Percentiles rank a stretch among this genome's conserved stretches.
Conservation (phyloP, 2,329 filamentous ascomycete genomes). For the Westerdykella sp. region DNA sequence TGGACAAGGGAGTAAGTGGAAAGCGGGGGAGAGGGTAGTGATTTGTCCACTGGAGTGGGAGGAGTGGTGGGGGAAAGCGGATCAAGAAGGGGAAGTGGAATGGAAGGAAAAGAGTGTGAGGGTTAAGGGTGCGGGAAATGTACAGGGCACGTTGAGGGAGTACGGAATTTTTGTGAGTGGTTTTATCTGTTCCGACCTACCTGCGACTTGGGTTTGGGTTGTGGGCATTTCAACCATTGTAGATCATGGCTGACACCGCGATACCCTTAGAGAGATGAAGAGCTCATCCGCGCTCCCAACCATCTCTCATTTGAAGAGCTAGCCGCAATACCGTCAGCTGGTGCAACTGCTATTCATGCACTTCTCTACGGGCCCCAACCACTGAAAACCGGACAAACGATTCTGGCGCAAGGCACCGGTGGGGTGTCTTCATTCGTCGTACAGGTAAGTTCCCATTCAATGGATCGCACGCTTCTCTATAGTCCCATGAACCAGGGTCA, state of each 20-base stretch:
- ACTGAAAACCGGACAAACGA: constrained; percentile 2
- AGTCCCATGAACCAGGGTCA: constrained; percentile 13
- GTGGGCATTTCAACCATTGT: too few species aligned
- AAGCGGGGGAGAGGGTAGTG: background rate
- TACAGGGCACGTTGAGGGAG: constrained; percentile 8
- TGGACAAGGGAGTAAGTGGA: constrained; percentile 4
- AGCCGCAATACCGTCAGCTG: constrained; percentile 4
- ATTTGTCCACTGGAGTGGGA: constrained; percentile 1
- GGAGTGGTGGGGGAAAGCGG: background rate
- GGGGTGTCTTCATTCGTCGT: constrained; percentile 8
- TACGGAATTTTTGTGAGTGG: constrained; percentile 9
- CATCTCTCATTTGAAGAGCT: constrained; percentile 7
- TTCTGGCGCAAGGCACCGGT: constrained; percentile 4
- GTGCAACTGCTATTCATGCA: constrained; percentile 7
- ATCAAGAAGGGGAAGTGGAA: background rate
- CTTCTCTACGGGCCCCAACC: constrained; percentile 5
- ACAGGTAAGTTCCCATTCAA: background rate
- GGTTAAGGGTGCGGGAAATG: constrained; percentile 5
- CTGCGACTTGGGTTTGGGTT: too few species aligned
- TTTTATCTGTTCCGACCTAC: background rate
- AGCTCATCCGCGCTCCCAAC: constrained; percentile 7
- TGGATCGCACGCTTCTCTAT: constrained; percentile 10
- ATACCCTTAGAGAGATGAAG: constrained; percentile 1
- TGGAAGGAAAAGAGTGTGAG: background rate
- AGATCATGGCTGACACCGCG: too few species aligned